phyloP scores from a whole-genome alignment of 768 basidiomycete species.

The Leccinum olivaceopallidum region DNA sequence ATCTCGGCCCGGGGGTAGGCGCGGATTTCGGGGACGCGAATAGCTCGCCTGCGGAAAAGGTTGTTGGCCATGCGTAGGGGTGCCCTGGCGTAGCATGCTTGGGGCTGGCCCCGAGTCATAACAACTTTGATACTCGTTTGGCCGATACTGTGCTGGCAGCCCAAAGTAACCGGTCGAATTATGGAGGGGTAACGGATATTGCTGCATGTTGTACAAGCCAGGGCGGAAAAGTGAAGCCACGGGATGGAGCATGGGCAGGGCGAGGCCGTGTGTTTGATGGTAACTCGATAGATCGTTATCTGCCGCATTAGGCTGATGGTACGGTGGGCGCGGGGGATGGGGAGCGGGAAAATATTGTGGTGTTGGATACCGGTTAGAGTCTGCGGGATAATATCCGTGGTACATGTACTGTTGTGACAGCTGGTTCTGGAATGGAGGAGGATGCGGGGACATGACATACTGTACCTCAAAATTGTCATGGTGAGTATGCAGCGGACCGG shows the following conservation, averaged over 20 bases:
- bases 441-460: conserved; percentile 49
- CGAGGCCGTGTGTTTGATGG: conserved; percentile 22
- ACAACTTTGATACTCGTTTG: conserved; percentile 51
- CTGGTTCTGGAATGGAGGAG: conserved; percentile 30
- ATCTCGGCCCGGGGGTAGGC: conserved; percentile 18
- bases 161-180: conserved; percentile 36
- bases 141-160: conserved; percentile 39
- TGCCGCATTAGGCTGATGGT: conserved; percentile 40
- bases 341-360: conserved; percentile 44
- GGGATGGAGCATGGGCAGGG: conserved; percentile 25
- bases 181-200: conserved; percentile 20
- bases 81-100: conserved; percentile 29
- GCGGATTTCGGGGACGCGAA: conserved; percentile 21
- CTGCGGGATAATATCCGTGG: conserved; percentile 37
- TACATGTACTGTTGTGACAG: conserved; percentile 34
- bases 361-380: conserved; percentile 40
- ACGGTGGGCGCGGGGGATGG: conserved; percentile 37
- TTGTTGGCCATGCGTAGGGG: conserved; percentile 33
- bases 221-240: conserved; percentile 20
- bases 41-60: conserved; percentile 35
- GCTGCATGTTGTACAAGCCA: conserved; percentile 26
- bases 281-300: conserved; percentile 28
- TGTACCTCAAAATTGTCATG: conserved; percentile 40
- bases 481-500: conserved; percentile 35
- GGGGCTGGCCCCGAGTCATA: conserved; percentile 34